Conservation (phyloP, 2,329 filamentous ascomycete genomes). For the Dactylonectria macrodidyma region DNA sequence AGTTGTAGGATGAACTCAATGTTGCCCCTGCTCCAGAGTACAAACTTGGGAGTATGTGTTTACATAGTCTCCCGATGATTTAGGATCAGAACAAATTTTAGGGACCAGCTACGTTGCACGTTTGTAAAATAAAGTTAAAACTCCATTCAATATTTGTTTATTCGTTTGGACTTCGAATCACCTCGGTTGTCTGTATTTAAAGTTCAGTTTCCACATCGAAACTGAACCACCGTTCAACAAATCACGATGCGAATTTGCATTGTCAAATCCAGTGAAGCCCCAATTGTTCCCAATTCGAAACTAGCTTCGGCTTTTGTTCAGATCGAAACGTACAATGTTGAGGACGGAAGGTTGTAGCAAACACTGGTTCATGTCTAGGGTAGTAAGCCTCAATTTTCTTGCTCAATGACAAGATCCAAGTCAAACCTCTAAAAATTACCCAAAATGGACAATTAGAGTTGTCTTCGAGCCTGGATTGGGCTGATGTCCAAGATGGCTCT, state of each 20-base stretch:
- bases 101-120: not conserved
- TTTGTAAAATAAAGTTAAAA: not conserved
- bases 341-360: not conserved
- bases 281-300: not conserved
- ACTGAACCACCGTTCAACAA: too few relatives aligned
- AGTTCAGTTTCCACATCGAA: too few relatives aligned
- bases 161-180: not conserved
- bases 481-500: not conserved
- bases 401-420: too few relatives aligned
- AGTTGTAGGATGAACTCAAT: constrained; percentile 23
- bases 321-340: too few relatives aligned
- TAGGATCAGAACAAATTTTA: not conserved
- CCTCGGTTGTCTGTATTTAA: not conserved
- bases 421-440: too few relatives aligned
- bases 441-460: not conserved
- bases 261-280: not conserved
- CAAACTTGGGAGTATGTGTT: not conserved
- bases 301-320: not conserved
- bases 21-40: not conserved
- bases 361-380: not conserved
- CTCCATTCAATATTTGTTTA: not conserved
- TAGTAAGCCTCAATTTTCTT: not conserved
- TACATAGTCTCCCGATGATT: not conserved
- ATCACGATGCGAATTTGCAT: too few relatives aligned
- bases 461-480: not conserved